Conservation (phyloP, 495 filamentous ascomycete species). For the Aspergillus carlsbadensis region DNA sequence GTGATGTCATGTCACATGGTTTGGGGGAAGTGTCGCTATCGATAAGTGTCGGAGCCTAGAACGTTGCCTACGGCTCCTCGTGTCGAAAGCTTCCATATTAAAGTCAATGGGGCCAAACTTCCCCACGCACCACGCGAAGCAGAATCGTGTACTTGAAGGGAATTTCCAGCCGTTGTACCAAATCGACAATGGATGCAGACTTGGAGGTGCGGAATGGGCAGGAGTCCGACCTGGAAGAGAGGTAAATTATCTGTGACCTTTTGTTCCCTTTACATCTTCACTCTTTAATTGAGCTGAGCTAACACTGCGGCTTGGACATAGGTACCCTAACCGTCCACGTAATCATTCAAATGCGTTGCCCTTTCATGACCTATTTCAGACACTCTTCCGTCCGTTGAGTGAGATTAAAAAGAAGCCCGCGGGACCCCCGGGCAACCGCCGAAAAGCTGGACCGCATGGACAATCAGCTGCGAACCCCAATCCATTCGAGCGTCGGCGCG, state of each 20-base stretch:
- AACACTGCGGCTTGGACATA: conserved; percentile 23
- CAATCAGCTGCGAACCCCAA: conserved; percentile 51
- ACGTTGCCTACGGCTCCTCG: conserved; percentile 3
- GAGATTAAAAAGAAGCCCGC: conserved; percentile 76
- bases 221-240: conserved; percentile 60
- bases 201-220: conserved; percentile 51
- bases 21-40: conserved; percentile 12
- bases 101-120: background rate
- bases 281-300: conserved; percentile 27
- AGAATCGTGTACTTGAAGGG: background rate
- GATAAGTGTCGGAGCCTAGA: conserved; percentile 39
- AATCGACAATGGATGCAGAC: conserved; percentile 45
- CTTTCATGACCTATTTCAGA: conserved; percentile 76
- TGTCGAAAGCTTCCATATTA: background rate
- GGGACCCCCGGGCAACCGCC: conserved; percentile 43
- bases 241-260: conserved; percentile 47
- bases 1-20: conserved; percentile 26
- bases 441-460: conserved; percentile 58
- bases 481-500: conserved; percentile 80
- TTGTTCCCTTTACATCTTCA: background rate
- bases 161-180: too few relatives aligned
- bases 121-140: background rate
- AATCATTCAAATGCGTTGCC: conserved; percentile 76
- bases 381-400: conserved; percentile 83
- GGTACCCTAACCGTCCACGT: conserved; percentile 79